Conservation (phyloP, 2,329 filamentous ascomycete species). For the Colletotrichum sp. region DNA sequence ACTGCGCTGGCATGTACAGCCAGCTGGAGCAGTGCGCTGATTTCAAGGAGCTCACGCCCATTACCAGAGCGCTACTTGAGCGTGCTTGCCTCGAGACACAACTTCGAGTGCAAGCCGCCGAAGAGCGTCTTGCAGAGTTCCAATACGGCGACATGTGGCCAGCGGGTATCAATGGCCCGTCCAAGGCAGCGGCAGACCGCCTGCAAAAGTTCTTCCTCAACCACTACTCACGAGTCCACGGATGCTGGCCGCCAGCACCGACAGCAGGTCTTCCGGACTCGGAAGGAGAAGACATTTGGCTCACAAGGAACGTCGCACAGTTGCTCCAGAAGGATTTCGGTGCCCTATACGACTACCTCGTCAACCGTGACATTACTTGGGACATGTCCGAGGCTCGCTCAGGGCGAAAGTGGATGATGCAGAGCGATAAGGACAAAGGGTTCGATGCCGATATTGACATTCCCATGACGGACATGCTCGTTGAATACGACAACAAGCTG, state of each 20-base stretch:
- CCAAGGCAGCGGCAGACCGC: conserved; percentile 61
- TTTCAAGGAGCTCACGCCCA: conserved; percentile 63
- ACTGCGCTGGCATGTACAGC: conserved; percentile 68
- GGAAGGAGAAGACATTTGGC: conserved; percentile 57
- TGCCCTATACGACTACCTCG: conserved; percentile 72
- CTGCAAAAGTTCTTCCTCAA: conserved; percentile 65
- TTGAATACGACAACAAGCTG: conserved; percentile 68
- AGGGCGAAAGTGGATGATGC: conserved; percentile 70
- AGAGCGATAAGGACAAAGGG: conserved; percentile 46
- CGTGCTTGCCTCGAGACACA: conserved; percentile 66
- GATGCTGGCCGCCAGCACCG: conserved; percentile 59
- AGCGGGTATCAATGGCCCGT: conserved; percentile 38
- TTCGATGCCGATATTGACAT: conserved; percentile 61
- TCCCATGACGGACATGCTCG: conserved; percentile 70
- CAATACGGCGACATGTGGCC: conserved; percentile 68
- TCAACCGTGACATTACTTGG: conserved; percentile 71
- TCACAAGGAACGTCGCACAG: conserved; percentile 62
- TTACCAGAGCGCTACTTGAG: conserved; percentile 68
- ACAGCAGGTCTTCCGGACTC: conserved; percentile 22
- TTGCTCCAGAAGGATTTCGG: conserved; percentile 71
- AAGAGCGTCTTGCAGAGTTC: conserved; percentile 65
- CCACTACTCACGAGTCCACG: conserved; percentile 62
- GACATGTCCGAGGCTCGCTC: conserved; percentile 65
- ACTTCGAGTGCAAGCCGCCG: conserved; percentile 65
- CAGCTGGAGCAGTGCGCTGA: conserved; percentile 58